Evolutionary conservation across 306 rosid species (phyloP), one percentile per base, ranked within the genome.

Genomic region (Cicer yamashitae): DNA sequence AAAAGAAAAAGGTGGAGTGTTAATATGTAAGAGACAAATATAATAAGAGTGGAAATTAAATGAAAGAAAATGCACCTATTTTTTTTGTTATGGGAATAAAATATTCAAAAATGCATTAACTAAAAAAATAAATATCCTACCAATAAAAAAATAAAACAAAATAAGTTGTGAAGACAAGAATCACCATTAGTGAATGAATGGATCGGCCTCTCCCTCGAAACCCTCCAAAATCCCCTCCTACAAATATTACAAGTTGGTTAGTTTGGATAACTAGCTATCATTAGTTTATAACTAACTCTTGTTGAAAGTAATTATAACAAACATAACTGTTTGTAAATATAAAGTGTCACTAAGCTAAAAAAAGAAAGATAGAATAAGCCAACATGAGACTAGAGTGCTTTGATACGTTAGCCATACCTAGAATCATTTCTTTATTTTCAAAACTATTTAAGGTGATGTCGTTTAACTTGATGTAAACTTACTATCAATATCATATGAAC

Each of bases 321-420:
- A 6, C 13, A 9, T 65, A 65, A 65, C 15, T 18, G 6, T 17
- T 18, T 65, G 70, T 14, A 64, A 18, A 41, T 9, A 59, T 12
- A 41, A 65, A 20, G 37, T 6, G 64, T 14, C 37, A 65, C 25
- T 43, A 43, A 44, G 52, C 25, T 30, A 30, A 30, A 30, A 3
- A 41, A 41, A 40, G 50, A 40, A 63, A 34, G 8, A 11, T 30
- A 6, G 52, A 41, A 20, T 41, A 41, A 41, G 70, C 43, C 52
- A 65, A 65, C 38, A 40, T 11, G 70, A 65, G 38, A 20, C 51
- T 63, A 40, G 30, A 63, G 69, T 62, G 46, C 7, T 62, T 62
- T 62, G 47, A 39, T 25, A 10, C 39, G 22, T 39, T 57, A 62
- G 69, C 30, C 34, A 30, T 3, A 30, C 5, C 34, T 63, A 63